A percentile compares a stretch with the other conserved stretches of the same genome.
Evolutionary conservation across 805 yeast species (phyloP).

Genomic region (Isabelozyma rhagii): DNA sequence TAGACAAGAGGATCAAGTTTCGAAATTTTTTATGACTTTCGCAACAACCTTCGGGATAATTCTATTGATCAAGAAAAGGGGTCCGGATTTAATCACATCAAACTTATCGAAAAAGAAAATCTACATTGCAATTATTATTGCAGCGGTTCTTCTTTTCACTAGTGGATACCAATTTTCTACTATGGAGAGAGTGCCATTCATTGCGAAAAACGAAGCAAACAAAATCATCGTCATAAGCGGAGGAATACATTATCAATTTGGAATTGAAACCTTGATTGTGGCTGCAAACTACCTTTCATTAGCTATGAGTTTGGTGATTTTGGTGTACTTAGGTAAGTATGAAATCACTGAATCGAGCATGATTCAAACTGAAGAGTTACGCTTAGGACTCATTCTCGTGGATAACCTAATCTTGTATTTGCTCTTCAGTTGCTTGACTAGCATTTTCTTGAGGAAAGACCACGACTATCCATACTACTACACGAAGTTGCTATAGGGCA

Average conservation of each 20-base stretch:
- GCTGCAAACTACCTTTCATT: conserved; percentile 48
- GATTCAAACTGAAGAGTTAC: conserved; percentile 15
- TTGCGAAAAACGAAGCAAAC: conserved; percentile 51
- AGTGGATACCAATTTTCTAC: conserved; percentile 66
- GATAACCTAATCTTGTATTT: conserved; percentile 24
- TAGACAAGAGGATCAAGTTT: conserved; percentile 35
- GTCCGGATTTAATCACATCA: conserved; percentile 21
- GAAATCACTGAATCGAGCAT: conserved; percentile 15
- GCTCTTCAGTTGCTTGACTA: conserved; percentile 44
- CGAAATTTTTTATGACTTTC: conserved; percentile 46
- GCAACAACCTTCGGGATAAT: conserved; percentile 42
- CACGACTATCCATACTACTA: conserved; percentile 45
- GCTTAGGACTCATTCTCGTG: conserved; percentile 13
- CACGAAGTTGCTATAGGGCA: conserved; percentile 23
- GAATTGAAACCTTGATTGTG: conserved; percentile 59
- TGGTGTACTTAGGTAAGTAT: conserved; percentile 38
- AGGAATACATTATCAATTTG: conserved; percentile 67
- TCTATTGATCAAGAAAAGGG: conserved; percentile 47
- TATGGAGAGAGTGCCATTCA: conserved; percentile 59
- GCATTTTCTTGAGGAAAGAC: conserved; percentile 46
- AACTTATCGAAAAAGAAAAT: conserved; percentile 17
- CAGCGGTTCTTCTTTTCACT: conserved; percentile 42
- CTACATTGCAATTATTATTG: conserved; percentile 28
- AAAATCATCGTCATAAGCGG: conserved; percentile 59
- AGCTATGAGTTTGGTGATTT: conserved; percentile 34